Evolutionary conservation across 257 asterid species (phyloP).

Genomic region (Lycium barbarum): DNA sequence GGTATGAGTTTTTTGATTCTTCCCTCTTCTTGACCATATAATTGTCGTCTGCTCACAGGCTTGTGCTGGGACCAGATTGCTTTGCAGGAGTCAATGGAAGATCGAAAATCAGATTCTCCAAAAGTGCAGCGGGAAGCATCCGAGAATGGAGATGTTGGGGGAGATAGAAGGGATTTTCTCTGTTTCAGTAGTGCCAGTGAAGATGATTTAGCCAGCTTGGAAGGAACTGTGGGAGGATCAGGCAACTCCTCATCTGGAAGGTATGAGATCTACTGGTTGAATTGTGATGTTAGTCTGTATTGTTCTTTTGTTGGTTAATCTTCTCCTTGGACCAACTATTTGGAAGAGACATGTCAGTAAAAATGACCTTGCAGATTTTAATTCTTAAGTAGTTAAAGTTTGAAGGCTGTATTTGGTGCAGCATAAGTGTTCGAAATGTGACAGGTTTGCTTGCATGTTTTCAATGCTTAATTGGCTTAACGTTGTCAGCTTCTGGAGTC

Average conservation of each 20-base stretch:
- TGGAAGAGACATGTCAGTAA: background rate
- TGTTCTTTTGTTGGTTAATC: slow-evolving; percentile 18
- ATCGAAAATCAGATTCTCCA: slow-evolving; percentile 33
- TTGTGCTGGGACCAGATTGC: slow-evolving; percentile 40
- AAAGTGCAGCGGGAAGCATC: slow-evolving; percentile 37
- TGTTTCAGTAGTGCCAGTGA: slow-evolving; percentile 43
- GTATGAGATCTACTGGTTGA: slow-evolving; percentile 36
- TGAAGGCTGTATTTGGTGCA: background rate
- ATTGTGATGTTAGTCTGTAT: slow-evolving; percentile 2
- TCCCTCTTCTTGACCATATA: slow-evolving; percentile 20
- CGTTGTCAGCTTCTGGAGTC: background rate
- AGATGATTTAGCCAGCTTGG: slow-evolving; percentile 41
- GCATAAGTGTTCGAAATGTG: background rate
- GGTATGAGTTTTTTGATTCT: slow-evolving; percentile 31
- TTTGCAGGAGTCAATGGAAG: slow-evolving; percentile 47
- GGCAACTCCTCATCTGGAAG: slow-evolving; percentile 41
- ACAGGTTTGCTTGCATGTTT: background rate
- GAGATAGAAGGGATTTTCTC: slow-evolving; percentile 34
- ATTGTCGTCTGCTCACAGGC: slow-evolving; percentile 31
- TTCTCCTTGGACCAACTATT: background rate
- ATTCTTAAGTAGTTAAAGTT: background rate
- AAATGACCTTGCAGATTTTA: slow-evolving; percentile 6
- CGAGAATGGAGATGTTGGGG: slow-evolving; percentile 37
- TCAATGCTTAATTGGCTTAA: slow-evolving; percentile 19
- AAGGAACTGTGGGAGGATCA: slow-evolving; percentile 38